Evolutionary conservation across 495 filamentous ascomycete species (phyloP).

Genomic region (Xanthoparmelia taractica): DNA sequence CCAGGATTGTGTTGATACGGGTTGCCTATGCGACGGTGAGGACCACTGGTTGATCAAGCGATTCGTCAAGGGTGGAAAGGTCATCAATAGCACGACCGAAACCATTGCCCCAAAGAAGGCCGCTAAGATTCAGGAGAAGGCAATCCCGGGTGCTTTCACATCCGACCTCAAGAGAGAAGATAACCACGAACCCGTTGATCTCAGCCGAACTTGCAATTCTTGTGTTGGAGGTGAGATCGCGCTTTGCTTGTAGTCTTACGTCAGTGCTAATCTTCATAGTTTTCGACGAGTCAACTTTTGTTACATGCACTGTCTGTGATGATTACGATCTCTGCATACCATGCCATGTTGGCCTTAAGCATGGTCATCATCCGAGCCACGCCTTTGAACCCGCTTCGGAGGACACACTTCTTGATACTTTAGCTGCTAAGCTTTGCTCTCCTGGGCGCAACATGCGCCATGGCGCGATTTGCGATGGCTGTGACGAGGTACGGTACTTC

Average conservation of each 20-base stretch:
- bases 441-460: slow-evolving; percentile 79
- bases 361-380: slow-evolving; percentile 92
- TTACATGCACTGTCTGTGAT: slow-evolving; percentile 76
- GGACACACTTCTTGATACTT: slow-evolving; percentile 46
- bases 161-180: slow-evolving; percentile 31
- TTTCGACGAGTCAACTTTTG: slow-evolving; percentile 65
- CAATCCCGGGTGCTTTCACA: slow-evolving; percentile 38
- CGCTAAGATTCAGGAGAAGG: slow-evolving; percentile 27
- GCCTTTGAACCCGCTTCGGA: slow-evolving; percentile 59
- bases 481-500: slow-evolving; percentile 58
- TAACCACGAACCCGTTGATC: slow-evolving; percentile 24
- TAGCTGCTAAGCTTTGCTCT: slow-evolving; percentile 54
- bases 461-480: slow-evolving; percentile 89
- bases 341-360: slow-evolving; percentile 67
- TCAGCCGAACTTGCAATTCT: slow-evolving; percentile 79
- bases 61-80: slow-evolving; percentile 63
- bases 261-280: slow-evolving; percentile 41
- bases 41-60: slow-evolving; percentile 94
- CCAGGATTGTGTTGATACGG: slow-evolving; percentile 63
- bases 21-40: slow-evolving; percentile 65
- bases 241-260: slow-evolving; percentile 1
- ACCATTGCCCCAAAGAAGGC: slow-evolving; percentile 55
- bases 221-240: slow-evolving; percentile 65
- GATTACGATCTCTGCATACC: slow-evolving; percentile 86
- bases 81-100: slow-evolving; percentile 80